Evolutionary conservation across 2,329 filamentous ascomycete genomes (phyloP), one percentile per base, ranked within the genome.

Genomic region (Pseudocercospora vitis): DNA sequence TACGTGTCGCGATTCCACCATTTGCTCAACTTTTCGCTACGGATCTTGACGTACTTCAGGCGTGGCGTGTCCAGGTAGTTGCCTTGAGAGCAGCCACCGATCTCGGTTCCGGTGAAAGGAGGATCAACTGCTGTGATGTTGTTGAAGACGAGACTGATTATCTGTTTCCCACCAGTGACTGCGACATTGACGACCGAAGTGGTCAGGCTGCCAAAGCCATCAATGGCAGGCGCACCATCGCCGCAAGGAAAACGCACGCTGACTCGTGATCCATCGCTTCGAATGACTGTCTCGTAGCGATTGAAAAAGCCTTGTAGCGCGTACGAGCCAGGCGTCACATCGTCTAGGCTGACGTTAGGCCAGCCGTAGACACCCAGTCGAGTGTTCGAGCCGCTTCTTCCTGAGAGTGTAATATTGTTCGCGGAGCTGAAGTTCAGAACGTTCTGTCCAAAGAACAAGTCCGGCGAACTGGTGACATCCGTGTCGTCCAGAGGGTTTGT

Each of bases 391-490:
- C 61, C 65, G 47, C 56, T 64, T 37, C 68, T 68, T 9, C 66
- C 67, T n/a, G 64, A 63, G 1, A 73, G 53, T 1, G 48, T 61
- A 11, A 69, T 50, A 0, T 58, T 51, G 8, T 59, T 48, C 6
- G 53, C 54, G 7, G 57, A 26, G 4, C 58, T 53, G 40, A 72
- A 61, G 12, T 59, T 51, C 57, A 60, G 67, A 3, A 71, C 70
- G 40, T 71, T 72, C 55, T 70, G 64, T 32, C 71, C 71, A 51
- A 68, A 73, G 45, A 73, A 69, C n/a, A 63, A 57, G 53, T 72
- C 65, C 0, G 66, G 66, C 0, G 69, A 68, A 2, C 66, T 65
- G 1, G 63, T 65, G 28, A 72, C 69, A 50, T 72, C 71, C 4
- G 65, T 70, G 33, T 72, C 65, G 3, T 66, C 60, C n/a, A 73